Evolutionary conservation across 2,329 filamentous ascomycete species (phyloP), one percentile per base, ranked within the genome.

Genomic region (Emergomyces orientalis): DNA sequence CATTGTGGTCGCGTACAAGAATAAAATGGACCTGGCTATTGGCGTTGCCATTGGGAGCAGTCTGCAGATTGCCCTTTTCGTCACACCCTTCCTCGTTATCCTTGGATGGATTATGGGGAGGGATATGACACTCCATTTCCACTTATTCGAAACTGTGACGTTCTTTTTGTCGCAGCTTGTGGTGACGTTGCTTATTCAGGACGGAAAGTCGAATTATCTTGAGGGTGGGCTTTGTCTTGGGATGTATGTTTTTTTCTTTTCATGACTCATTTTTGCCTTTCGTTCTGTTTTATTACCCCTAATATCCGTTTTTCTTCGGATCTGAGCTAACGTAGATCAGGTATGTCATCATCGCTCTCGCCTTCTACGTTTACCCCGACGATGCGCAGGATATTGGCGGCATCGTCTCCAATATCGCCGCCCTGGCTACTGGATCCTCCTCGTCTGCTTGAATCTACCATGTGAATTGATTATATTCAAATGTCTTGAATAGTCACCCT

Each of bases 151-250:
- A 77, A 91, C 88, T 0, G 86, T 91, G 49, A 84, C 88, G 0
- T 91, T 91, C 74, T 89, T 88, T 63, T 80, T 91, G 61, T 88
- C 87, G 11, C 87, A 89, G 1, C 76, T 91, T 51, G 87, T 91
- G 39, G 88, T 91, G 41, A 89, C 77, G 9, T 63, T 91, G 86
- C 75, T 88, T 2, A 87, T 92, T 52, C 87, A 90, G 71, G 90
- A 93, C 71, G 90, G 90, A 70, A 90, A 89, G 75, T 90, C 86
- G 17, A 94, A 93, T 75, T 93, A 93, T 69, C 83, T 93, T 27
- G 89, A 93, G 74, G 89, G 89, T 54, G 88, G 88, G 57, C 88
- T 93, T 84, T 82, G 86, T 62, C 67, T 83, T 65, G 81, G 81
- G 71, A 78, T 82, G 80, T 82, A 76, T 65, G 76, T 79, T 59